phyloP scores from a whole-genome alignment of 2,329 filamentous ascomycete species.

The Fusarium irregulare region DNA sequence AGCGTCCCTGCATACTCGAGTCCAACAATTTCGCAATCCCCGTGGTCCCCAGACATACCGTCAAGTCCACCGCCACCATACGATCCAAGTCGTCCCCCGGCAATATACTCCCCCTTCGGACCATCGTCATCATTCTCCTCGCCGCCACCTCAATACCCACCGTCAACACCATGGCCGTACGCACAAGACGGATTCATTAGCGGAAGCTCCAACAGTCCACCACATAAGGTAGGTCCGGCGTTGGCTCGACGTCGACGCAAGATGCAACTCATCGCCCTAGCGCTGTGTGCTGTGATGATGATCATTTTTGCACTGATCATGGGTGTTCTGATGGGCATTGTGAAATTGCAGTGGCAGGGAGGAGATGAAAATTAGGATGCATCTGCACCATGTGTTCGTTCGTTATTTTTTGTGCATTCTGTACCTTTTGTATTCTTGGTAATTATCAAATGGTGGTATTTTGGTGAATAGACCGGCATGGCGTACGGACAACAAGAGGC shows the following conservation, averaged over 20 bases:
- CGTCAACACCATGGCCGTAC: slow-evolving; percentile 36
- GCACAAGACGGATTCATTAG: slow-evolving; percentile 27
- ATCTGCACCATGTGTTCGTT: not conserved
- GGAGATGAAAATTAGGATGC: slow-evolving; percentile 14
- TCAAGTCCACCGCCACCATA: slow-evolving; percentile 46
- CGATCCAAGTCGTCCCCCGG: slow-evolving; percentile 43
- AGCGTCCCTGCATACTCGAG: slow-evolving; percentile 26
- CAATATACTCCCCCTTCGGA: slow-evolving; percentile 42
- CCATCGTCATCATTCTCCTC: slow-evolving; percentile 19
- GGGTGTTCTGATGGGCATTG: slow-evolving; percentile 44
- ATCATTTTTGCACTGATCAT: slow-evolving; percentile 44
- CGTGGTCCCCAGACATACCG: slow-evolving; percentile 37
- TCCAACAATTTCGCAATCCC: slow-evolving; percentile 13
- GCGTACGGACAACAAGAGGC: slow-evolving; percentile 5
- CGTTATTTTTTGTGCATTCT: not conserved
- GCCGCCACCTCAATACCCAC: slow-evolving; percentile 29
- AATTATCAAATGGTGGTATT: not conserved
- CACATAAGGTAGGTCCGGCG: slow-evolving; percentile 42
- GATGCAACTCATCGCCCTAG: slow-evolving; percentile 39
- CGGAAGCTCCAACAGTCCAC: slow-evolving; percentile 28
- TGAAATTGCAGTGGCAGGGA: slow-evolving; percentile 39
- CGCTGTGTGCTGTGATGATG: slow-evolving; percentile 37
- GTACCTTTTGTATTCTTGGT: slow-evolving; percentile 5
- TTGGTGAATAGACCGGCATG: slow-evolving; percentile 4
- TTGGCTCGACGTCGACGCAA: slow-evolving; percentile 38